Evolutionary conservation across 495 filamentous ascomycete genomes (phyloP), one percentile per base, ranked within the genome.

Genomic region (Niebla homalea): DNA sequence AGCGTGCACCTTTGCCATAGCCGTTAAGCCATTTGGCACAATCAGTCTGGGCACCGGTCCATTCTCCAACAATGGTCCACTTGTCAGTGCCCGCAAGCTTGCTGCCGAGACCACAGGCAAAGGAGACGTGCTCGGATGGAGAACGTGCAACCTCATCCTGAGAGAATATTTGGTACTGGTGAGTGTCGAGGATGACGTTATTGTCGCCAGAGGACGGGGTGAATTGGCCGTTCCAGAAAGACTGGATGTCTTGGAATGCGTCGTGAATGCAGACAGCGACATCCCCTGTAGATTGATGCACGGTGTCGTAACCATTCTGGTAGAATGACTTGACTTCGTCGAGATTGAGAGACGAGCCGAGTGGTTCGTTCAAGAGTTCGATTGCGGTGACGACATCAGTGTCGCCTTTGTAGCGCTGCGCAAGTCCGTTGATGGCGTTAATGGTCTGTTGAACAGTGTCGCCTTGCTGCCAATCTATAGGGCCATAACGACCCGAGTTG

Each of bases 331-430:
- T 69, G 35, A 86, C 54, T 3, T 53, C 60, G 44, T 65, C 63
- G 43, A 76, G 60, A 52, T 79, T 64, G 20, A 85, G 67, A 2
- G 66, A 68, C 4, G 62, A 45, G 20, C 65, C 67, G 29, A 77
- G 71, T 18, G 76, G 84, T 62, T 89, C 85, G 58, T 89, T 89
- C 40, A 88, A 65, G 4, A 85, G 74, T 60, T 87, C 77, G 55
- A 89, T 82, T 0, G 77, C 70, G 15, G 78, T 74, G 19, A 89
- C 79, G 4, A 84, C 79, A 49, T 85, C 79, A 45, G 71, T 69
- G 60, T 80, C 74, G 8, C 52, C 53, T 0, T 72, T 70, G 62
- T 85, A 88, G 29, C 79, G 76, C 23, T 69, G 52, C 10, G 76
- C 71, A 23, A 89, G 69, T 12, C 57, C 69, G n/a, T 71, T 48